phyloP scores from a whole-genome alignment of 768 basidiomycete species.

The Mycena amicta region DNA sequence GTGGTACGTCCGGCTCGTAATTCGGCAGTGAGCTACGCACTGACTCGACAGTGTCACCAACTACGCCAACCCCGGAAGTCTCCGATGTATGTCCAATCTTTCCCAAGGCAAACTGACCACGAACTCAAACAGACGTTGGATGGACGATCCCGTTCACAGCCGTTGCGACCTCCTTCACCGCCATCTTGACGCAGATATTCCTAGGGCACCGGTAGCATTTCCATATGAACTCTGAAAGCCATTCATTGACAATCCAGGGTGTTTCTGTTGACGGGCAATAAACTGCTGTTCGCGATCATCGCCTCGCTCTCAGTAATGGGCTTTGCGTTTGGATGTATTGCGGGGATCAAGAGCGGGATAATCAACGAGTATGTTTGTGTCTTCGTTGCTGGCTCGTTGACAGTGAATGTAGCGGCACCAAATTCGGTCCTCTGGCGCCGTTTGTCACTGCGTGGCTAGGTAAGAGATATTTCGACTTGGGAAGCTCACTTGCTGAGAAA shows the following conservation, averaged over 20 bases:
- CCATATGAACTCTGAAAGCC: not conserved
- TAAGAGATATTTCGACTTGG: not conserved
- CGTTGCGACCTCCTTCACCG: constrained; percentile 32
- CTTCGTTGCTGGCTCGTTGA: too few relatives aligned
- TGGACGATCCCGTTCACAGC: constrained; percentile 40
- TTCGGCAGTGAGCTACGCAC: not conserved
- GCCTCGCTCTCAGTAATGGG: constrained; percentile 26
- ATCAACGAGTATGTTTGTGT: constrained; percentile 28
- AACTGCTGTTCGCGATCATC: constrained; percentile 23
- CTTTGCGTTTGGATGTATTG: constrained; percentile 30
- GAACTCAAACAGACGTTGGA: constrained; percentile 16
- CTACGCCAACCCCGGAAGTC: constrained; percentile 16
- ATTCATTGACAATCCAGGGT: constrained; percentile 6
- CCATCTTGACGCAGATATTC: constrained; percentile 37
- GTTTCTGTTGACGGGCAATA: constrained; percentile 15
- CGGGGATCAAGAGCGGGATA: constrained; percentile 30
- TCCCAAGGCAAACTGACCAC: not conserved
- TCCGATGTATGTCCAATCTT: constrained; percentile 10
- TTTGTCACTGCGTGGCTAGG: constrained; percentile 35
- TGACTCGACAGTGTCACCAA: constrained; percentile 12
- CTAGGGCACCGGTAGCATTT: constrained; percentile 28
- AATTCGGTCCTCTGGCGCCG: constrained; percentile 26
- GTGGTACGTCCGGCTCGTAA: not conserved
- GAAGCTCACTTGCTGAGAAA: not conserved
- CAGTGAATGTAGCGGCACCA: constrained; percentile 26